Percentiles rank a stretch among this genome's conserved stretches.
phyloP scores from a whole-genome alignment of 2,329 filamentous ascomycete species.

The Gnomoniopsis smithogilvyi region DNA sequence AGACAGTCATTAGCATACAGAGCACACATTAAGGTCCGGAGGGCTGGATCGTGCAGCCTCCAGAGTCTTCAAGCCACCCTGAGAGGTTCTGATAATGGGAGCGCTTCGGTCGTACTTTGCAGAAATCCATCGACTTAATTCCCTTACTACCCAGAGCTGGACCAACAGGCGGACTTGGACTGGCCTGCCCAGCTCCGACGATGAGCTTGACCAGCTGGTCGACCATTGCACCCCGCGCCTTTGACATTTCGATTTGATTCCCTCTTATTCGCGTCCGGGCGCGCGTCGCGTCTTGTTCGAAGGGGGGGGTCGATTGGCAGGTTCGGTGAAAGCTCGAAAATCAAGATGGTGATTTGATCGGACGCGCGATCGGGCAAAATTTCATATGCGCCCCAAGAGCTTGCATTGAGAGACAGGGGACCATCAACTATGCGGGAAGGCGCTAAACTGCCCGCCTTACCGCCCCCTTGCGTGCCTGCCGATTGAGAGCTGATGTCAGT shows the following conservation, averaged over 20 bases:
- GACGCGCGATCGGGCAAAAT: not conserved
- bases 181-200: conserved; percentile 92
- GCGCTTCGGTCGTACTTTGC: conserved; percentile 64
- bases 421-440: not conserved
- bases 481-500: conserved; percentile 15
- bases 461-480: conserved; percentile 1
- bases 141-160: conserved; percentile 95
- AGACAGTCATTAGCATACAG: conserved; percentile 18
- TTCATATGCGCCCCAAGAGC: conserved; percentile 1
- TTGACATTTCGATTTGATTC: conserved; percentile 46
- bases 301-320: not conserved
- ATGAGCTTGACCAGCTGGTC: conserved; percentile 94
- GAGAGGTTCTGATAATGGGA: conserved; percentile 17
- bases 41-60: not conserved
- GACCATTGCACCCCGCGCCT: conserved; percentile 37
- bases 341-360: not conserved
- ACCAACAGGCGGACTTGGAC: conserved; percentile 91
- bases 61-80: not conserved
- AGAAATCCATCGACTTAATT: conserved; percentile 99
- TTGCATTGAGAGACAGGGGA: conserved; percentile 14
- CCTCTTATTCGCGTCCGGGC: not conserved
- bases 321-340: not conserved
- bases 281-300: not conserved
- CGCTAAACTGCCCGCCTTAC: not conserved
- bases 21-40: not conserved